phyloP scores from a whole-genome alignment of 1,139 yeast species.

The Protomyces gravidus region DNA sequence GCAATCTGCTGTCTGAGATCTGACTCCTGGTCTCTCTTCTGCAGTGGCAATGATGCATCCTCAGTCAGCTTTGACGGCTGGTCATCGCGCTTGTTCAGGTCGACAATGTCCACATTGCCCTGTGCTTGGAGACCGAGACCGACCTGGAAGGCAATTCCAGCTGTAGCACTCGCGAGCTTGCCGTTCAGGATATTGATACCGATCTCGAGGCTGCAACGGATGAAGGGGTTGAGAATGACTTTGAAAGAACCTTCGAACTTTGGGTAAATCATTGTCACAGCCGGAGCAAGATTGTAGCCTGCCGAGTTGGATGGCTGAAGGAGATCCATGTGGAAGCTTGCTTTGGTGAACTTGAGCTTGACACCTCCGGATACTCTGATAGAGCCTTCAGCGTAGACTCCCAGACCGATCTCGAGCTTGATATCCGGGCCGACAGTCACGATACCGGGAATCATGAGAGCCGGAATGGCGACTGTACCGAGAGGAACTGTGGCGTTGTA shows the following conservation, averaged over 20 bases:
- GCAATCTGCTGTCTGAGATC: no score
- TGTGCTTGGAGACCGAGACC: background rate
- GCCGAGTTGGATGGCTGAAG: background rate
- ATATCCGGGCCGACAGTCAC: constrained; percentile 1
- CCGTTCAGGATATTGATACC: background rate
- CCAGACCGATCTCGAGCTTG: background rate
- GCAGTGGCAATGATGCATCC: no score
- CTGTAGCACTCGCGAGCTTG: background rate
- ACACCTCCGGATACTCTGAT: background rate
- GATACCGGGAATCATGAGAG: background rate
- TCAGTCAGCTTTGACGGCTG: no score
- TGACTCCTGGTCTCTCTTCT: no score
- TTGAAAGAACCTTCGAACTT: background rate
- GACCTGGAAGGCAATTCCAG: background rate
- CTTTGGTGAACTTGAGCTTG: background rate
- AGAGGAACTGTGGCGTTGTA: background rate
- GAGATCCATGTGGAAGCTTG: background rate
- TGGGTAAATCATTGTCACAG: background rate
- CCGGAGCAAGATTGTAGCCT: background rate
- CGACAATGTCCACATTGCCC: background rate
- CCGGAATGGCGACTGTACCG: background rate
- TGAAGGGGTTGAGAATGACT: background rate
- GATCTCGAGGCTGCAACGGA: background rate
- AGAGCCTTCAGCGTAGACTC: background rate
- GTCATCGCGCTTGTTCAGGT: background rate